Conservation (phyloP, 148 eudicot genomes). For the Gaultheria prostrata region DNA sequence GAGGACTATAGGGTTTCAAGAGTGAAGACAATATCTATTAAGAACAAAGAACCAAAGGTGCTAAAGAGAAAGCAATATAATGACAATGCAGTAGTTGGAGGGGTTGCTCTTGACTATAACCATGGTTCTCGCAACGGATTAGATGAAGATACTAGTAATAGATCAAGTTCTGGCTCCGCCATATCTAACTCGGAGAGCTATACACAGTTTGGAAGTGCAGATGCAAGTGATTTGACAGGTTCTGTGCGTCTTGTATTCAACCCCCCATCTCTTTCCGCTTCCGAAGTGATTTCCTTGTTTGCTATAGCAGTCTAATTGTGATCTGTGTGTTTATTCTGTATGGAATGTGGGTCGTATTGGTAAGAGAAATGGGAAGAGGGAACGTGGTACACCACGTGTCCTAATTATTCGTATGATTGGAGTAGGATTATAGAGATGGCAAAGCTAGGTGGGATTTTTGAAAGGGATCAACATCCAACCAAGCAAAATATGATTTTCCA, state of each 20-base stretch:
- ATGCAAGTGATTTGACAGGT: slow-evolving; percentile 94
- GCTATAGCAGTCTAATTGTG: neutral
- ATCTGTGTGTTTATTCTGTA: neutral
- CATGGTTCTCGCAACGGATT: slow-evolving; percentile 42
- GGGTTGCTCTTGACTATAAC: slow-evolving; percentile 33
- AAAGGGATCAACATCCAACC: neutral
- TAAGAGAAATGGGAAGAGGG: neutral
- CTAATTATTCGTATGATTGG: neutral
- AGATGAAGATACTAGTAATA: slow-evolving; percentile 84
- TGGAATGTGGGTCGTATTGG: neutral
- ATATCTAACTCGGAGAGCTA: slow-evolving; percentile 85
- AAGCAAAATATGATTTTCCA: neutral
- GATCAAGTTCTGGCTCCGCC: slow-evolving; percentile 98
- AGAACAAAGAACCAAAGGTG: slow-evolving; percentile 60
- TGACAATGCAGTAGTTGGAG: slow-evolving; percentile 36
- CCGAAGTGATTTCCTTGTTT: neutral
- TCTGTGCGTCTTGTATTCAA: slow-evolving; percentile 32
- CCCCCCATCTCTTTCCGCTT: neutral
- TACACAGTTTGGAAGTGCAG: slow-evolving; percentile 74
- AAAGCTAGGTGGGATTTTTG: neutral
- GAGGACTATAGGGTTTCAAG: slow-evolving; percentile 62
- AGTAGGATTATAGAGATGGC: neutral
- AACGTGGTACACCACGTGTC: neutral
- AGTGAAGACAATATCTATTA: slow-evolving; percentile 54
- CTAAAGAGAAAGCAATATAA: slow-evolving; percentile 62